Evolutionary conservation across 2,329 filamentous ascomycete genomes (phyloP).

Genomic region (Talaromyces sp.): DNA sequence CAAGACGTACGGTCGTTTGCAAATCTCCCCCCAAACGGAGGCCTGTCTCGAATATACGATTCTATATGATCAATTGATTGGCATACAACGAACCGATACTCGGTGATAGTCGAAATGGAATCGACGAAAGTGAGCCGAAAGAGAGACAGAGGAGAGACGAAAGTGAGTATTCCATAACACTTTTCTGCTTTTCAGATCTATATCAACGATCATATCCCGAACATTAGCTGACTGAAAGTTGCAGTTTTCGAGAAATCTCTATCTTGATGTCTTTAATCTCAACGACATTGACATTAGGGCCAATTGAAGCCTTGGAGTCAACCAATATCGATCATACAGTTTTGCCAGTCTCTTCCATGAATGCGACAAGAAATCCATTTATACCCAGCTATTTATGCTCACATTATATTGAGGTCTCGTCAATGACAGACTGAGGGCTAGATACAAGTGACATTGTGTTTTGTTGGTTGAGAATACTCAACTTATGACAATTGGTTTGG

Average conservation of each 20-base stretch:
- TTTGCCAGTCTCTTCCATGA: conserved; percentile 96
- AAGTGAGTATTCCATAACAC: background rate
- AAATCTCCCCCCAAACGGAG: too few relatives aligned
- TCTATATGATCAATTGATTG: too few relatives aligned
- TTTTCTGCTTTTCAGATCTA: background rate
- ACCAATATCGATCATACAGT: conserved; percentile 98
- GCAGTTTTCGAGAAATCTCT: background rate
- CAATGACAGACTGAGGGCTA: too few relatives aligned
- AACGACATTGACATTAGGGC: conserved; percentile 69
- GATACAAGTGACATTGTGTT: too few relatives aligned
- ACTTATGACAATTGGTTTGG: too few relatives aligned
- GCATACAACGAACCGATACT: too few relatives aligned
- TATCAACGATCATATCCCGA: background rate
- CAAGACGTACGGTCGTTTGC: too few relatives aligned
- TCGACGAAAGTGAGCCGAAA: background rate
- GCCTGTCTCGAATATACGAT: too few relatives aligned
- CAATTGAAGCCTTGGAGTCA: conserved; percentile 69
- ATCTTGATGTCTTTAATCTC: conserved; percentile 75
- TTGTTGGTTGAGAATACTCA: too few relatives aligned
- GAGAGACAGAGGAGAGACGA: background rate
- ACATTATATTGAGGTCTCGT: too few relatives aligned
- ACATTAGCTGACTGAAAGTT: background rate
- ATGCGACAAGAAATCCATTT: conserved; percentile 76
- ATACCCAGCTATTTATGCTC: conserved; percentile 84
- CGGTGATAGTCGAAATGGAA: too few relatives aligned